Base-by-base conservation (phyloP, 2,329 filamentous ascomycete genomes). In the Ophiostoma sp. region DNA sequence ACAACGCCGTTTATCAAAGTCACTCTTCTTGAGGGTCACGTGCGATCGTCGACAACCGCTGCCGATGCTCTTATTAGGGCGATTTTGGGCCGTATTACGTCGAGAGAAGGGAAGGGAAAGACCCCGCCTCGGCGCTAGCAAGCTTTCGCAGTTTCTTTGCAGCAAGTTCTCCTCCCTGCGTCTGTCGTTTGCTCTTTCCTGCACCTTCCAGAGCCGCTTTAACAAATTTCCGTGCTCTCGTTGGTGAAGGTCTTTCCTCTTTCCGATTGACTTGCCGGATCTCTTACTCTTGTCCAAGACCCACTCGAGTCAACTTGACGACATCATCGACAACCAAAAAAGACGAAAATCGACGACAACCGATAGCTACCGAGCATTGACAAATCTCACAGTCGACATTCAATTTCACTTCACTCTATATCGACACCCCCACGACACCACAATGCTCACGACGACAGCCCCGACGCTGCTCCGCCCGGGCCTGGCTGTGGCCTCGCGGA, bases 401-500 rank as follows among this genome's bases (percentile, higher is more conserved):
- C 4, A 4, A 3, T 36, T 8, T 36, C 33, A 36, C 33, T 8
- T 36, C 33, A 36, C 7, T 8, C 45, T 5, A 17, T 48, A 15
- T 6, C 42, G 1, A 2, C 45, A 2, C 66, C 3, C 9, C 22
- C 15, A 19, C 39, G n/a, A n/a, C 50, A 52, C 11, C 45, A 72
- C 73, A 9, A 76, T 76, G 75, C 70, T 76, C 5, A 63, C 73
- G 36, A 52, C 75, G 5, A 70, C 76, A 4, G 63, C 73, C 1
- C 69, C 72, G 17, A 59, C 73, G 22, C 73, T 76, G 69, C 74
- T 75, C 33, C 72, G 74, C 31, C 70, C 73, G 17, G 59, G 72
- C 63, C 66, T 75, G 39, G 73, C 73, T 28, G 73, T 45, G 48
- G 73, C 73, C 55, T 22, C 70, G 19, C 69, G 69, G 42, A 39